phyloP scores from a whole-genome alignment of 345 rosid species.

The Carallia pectinifolia region DNA sequence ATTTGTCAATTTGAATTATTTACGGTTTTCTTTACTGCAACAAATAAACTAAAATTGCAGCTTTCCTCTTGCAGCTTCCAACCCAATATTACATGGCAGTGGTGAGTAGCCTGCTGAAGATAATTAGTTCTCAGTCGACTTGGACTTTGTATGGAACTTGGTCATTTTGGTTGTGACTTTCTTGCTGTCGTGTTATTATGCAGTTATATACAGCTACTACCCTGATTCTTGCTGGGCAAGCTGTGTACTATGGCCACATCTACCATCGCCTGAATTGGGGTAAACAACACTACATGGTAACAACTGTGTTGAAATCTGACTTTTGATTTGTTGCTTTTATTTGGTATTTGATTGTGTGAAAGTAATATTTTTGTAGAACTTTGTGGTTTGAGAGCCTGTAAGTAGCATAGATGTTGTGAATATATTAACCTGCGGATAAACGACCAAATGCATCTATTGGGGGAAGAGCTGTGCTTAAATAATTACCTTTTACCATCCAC shows the following conservation, averaged over 20 bases:
- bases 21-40: background rate
- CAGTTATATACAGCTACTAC: conserved; percentile 71
- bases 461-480: no score
- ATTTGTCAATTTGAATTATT: no score
- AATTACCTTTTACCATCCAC: no score
- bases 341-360: background rate
- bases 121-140: background rate
- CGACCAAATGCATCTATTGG: no score
- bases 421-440: no score
- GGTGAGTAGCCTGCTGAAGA: conserved; percentile 35
- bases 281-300: conserved; percentile 40
- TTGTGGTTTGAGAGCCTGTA: no score
- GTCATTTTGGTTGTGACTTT: conserved; percentile 5
- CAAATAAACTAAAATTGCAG: conserved; percentile 18
- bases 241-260: conserved; percentile 66
- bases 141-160: background rate
- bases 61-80: conserved; percentile 70
- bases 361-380: no score
- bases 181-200: conserved; percentile 18
- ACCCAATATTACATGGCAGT: conserved; percentile 79
- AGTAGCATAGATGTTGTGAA: no score
- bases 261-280: conserved; percentile 46
- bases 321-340: background rate
- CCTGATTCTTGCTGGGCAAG: conserved; percentile 46
- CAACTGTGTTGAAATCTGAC: background rate